Conservation (phyloP, 257 asterid species). For the Mentha longifolia region DNA sequence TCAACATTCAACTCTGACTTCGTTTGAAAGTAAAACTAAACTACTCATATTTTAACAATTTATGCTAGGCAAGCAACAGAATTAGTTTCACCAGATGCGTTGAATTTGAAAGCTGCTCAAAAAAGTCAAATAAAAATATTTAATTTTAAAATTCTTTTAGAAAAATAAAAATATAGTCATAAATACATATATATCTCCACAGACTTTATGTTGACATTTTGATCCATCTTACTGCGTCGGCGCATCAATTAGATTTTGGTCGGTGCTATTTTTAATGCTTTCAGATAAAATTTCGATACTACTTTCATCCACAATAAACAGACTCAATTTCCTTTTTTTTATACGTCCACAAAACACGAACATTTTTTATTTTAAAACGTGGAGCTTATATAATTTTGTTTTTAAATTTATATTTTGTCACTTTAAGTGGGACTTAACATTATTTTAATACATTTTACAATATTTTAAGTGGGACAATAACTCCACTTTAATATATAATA, state of each 20-base stretch:
- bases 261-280: neutral
- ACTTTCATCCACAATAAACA: too few species aligned
- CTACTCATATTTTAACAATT: neutral
- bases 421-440: too few species aligned
- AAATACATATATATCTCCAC: neutral
- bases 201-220: conserved; percentile 1
- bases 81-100: conserved; percentile 5
- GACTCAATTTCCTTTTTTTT: too few species aligned
- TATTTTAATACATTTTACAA: too few species aligned
- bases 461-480: too few species aligned
- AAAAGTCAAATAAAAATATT: neutral
- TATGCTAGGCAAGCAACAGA: neutral
- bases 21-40: neutral
- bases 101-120: neutral
- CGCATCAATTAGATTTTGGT: neutral
- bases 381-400: too few species aligned
- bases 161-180: neutral
- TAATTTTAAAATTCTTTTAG: neutral
- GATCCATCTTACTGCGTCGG: neutral
- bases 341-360: too few species aligned
- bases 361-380: too few species aligned
- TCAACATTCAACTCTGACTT: neutral
- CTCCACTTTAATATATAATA: too few species aligned
- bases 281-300: too few species aligned
- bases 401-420: too few species aligned